These are phyloP conservation scores for Ensete ventricosum DNA, from an alignment of 176 grass and related monocot species.

Conservation along the genomic window DNA sequence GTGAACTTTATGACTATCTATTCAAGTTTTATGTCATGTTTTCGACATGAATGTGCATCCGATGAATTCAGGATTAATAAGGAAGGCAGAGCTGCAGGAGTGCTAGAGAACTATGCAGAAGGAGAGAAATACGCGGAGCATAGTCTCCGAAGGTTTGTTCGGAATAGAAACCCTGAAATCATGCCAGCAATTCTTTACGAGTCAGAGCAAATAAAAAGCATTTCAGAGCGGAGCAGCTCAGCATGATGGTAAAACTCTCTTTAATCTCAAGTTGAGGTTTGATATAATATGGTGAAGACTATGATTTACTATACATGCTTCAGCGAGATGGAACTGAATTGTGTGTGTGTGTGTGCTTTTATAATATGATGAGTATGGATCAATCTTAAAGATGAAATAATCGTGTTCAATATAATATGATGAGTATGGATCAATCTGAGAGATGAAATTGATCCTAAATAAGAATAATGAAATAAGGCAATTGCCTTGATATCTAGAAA, in stretches of 20 bases:
- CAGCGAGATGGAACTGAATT: too few species aligned
- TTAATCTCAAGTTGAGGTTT: neutral
- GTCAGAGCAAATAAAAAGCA: neutral
- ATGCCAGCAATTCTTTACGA: slow-evolving; percentile 7
- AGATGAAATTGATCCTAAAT: too few species aligned
- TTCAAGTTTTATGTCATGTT: too few species aligned
- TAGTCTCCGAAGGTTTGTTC: slow-evolving; percentile 5
- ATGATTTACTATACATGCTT: too few species aligned
- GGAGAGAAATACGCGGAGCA: slow-evolving; percentile 9
- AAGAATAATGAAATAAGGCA: too few species aligned
- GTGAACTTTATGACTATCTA: too few species aligned
- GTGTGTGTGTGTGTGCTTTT: too few species aligned
- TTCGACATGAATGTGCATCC: neutral
- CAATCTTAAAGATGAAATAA: too few species aligned
- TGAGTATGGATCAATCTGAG: too few species aligned
- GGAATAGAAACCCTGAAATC: slow-evolving; percentile 7
- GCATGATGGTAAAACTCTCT: neutral
- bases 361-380: too few species aligned
- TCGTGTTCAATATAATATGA: too few species aligned
- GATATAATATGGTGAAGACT: neutral
- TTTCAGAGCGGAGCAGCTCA: neutral
- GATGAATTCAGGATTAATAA: slow-evolving; percentile 2
- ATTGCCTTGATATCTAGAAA: too few species aligned
- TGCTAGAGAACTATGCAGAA: slow-evolving; percentile 1
- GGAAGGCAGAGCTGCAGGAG: slow-evolving; percentile 7